Evolutionary conservation across 345 rosid species (phyloP), one percentile per base, ranked within the genome.

Genomic region (Lepidium sativum): DNA sequence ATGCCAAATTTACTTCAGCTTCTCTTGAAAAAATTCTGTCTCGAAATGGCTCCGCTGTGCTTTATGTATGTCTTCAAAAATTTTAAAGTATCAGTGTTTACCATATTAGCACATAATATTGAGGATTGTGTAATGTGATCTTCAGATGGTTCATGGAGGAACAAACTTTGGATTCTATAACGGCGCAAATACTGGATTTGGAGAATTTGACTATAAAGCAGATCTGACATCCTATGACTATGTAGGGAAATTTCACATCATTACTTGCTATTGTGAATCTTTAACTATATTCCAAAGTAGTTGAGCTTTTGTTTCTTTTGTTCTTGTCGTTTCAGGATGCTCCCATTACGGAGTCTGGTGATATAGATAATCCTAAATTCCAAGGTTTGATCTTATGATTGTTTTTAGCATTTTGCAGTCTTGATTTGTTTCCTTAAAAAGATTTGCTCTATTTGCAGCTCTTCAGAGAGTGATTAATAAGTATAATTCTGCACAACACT

Each of bases 141-240:
- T 73, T 77, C 75, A 92, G 98, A 89, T 92, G 98, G 98, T 86
- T 51, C 98, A 92, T 67, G 98, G 98, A 61, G 98, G 98, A 68
- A 86, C 97, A 44, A 92, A 92, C 81, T 92, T 89, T 74, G 98
- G 98, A 59, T 92, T 92, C 78, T 89, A 87, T 51, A 87, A 70
- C 67, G 98, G 98, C 64, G 98, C 98, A 73, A 92, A 92, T 71
- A 87, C 92, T 52, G 97, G 86, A 58, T 37, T 42, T 1, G 74
- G 68, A 35, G 83, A 83, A 70, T 80, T 74, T 38, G 89, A 84
- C 73, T 92, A 87, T 80, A 84, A 92, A 74, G 84, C 98, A 29
- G 98, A 92, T 75, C 80, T 92, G 54, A 92, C 98, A 62, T 89
- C 97, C 58, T 92, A 92, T 75, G 98, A 92, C 76, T 92, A 92